A percentile compares a stretch with the other conserved stretches of the same genome.
Conservation (phyloP, 257 asterid species). For the Ehretia macrophylla region DNA sequence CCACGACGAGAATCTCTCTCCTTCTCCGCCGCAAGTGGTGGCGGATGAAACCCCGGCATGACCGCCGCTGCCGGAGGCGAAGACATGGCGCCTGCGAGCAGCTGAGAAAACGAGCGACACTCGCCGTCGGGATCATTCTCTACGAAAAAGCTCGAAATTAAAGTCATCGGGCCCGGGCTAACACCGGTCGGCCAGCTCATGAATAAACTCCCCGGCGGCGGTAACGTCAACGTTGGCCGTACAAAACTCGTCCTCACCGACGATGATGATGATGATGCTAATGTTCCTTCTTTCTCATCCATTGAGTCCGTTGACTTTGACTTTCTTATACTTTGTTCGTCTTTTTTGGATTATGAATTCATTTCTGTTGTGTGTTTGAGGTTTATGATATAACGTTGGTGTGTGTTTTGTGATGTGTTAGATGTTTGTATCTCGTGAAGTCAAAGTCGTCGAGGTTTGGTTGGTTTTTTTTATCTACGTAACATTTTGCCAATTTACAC, state of each 20-base stretch:
- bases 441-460: no score
- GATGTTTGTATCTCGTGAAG: no score
- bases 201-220: slow-evolving; percentile 44
- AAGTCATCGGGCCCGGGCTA: slow-evolving; percentile 83
- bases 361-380: no score
- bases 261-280: slow-evolving; percentile 23
- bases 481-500: no score
- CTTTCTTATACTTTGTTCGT: no score
- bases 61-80: slow-evolving; percentile 34
- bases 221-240: slow-evolving; percentile 49
- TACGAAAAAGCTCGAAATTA: slow-evolving; percentile 65
- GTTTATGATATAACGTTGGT: no score
- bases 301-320: slow-evolving; percentile 32
- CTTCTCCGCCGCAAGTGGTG: slow-evolving; percentile 1
- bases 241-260: slow-evolving; percentile 25
- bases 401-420: no score
- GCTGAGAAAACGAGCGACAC: slow-evolving; percentile 77
- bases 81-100: slow-evolving; percentile 52
- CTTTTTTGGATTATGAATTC: no score
- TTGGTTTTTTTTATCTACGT: no score
- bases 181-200: slow-evolving; percentile 36
- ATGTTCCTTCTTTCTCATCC: slow-evolving; percentile 44
- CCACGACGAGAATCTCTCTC: slow-evolving; percentile 6
- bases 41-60: slow-evolving; percentile 24
- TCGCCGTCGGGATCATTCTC: slow-evolving; percentile 63